Evolutionary conservation across 495 filamentous ascomycete species (phyloP), one percentile per base, ranked within the genome.

Genomic region (Aspergillus sparsus): DNA sequence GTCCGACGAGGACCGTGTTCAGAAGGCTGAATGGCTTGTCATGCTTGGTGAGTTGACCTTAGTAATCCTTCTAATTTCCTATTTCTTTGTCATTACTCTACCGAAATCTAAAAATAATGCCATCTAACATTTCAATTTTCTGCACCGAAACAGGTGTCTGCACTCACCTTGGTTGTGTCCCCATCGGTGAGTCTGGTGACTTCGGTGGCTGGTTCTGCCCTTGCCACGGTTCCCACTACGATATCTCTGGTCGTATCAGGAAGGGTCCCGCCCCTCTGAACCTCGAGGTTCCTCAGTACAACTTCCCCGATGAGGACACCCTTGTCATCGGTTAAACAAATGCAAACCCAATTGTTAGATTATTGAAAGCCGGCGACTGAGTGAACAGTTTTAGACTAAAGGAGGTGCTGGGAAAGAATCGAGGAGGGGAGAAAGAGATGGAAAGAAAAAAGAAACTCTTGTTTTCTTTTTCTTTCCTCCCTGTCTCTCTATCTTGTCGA

Each of bases 201-300:
- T 99, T 81, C 74, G 94, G 94, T 69, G 94, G 94, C 70, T 99
- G 94, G 94, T 99, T 99, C 87, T 99, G 94, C 82, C 94, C 94
- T 62, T 99, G 94, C 87, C 94, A 99, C 84, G 94, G 94, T 73
- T 97, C 92, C 57, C 94, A 99, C 82, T 99, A 99, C 85, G 94
- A 99, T 78, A 97, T 99, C 78, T 96, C 91, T 61, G 94, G 94
- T 72, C 91, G 94, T 74, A 88, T 93, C 80, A 86, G 94, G 77
- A 96, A 89, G 83, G 94, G 94, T 21, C 94, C 94, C 50, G 94
- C 94, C 55, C 94, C 94, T 62, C 83, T 98, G 69, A 99, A 99
- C 83, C 84, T 99, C 68, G 94, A 96, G 84, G 86, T 99, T 63
- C 94, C 94, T 61, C 66, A 71, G 70, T 99, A 99, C 82, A 87